These are phyloP conservation scores for Cichorium intybus DNA, from an alignment of 140 eudicot species.

Conservation along the genomic window DNA sequence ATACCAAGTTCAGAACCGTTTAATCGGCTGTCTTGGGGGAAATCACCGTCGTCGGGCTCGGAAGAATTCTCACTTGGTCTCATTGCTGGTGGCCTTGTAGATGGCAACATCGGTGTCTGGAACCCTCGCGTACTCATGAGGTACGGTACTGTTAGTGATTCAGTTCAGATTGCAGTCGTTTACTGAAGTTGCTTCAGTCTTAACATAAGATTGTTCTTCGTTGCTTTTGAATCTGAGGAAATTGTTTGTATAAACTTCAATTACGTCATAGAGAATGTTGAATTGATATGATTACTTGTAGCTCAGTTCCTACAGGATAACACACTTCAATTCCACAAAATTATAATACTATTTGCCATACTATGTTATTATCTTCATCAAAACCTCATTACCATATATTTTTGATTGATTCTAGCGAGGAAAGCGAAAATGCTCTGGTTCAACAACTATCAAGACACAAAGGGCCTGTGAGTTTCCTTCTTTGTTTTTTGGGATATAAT, in stretches of 20 bases:
- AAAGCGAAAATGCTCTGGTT: slow-evolving; percentile 56
- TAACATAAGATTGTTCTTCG: neutral
- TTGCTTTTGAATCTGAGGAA: slow-evolving; percentile 8
- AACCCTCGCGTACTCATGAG: slow-evolving; percentile 67
- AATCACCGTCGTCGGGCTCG: slow-evolving; percentile 35
- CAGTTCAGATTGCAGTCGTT: neutral
- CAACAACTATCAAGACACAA: slow-evolving; percentile 66
- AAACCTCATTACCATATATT: slow-evolving; percentile 2
- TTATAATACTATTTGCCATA: neutral
- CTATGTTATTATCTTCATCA: slow-evolving; percentile 1
- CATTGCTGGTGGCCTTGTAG: slow-evolving; percentile 84
- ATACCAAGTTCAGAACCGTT: slow-evolving; percentile 69
- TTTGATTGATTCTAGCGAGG: slow-evolving; percentile 48
- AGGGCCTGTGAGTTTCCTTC: slow-evolving; percentile 69
- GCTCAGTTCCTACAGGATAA: neutral
- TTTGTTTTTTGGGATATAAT: neutral
- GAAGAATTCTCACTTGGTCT: slow-evolving; percentile 66
- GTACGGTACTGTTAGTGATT: slow-evolving; percentile 19
- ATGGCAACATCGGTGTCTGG: slow-evolving; percentile 81
- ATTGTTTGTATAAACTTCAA: neutral
- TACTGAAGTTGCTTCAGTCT: neutral
- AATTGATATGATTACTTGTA: slow-evolving; percentile 6
- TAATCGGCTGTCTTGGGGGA: slow-evolving; percentile 77
- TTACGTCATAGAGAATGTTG: neutral
- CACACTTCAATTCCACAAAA: neutral